Evolutionary conservation across 2,329 filamentous ascomycete genomes (phyloP).

Genomic region (Septoria petroselini): DNA sequence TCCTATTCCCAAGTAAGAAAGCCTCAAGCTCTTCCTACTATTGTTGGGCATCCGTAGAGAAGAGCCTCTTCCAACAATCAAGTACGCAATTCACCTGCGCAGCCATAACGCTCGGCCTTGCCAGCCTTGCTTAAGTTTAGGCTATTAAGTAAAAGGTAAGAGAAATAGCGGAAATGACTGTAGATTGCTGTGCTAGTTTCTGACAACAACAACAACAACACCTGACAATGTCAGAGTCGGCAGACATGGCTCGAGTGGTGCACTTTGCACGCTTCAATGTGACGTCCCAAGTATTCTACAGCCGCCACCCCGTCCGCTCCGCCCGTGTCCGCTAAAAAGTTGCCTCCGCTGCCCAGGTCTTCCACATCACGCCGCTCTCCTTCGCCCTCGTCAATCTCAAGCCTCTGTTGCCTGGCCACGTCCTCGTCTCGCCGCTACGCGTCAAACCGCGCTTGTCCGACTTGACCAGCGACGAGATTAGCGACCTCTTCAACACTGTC

Average conservation of each 20-base stretch:
- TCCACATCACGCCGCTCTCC: constrained; percentile 72
- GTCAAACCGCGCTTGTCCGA: constrained; percentile 68
- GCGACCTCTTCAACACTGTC: constrained; percentile 82
- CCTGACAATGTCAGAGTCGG: neutral
- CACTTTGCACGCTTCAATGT: constrained; percentile 47
- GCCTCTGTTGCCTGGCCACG: constrained; percentile 86
- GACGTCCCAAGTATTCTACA: constrained; percentile 45
- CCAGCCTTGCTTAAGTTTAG: no score
- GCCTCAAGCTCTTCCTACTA: no score
- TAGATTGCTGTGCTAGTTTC: no score
- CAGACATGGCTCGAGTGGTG: constrained; percentile 33
- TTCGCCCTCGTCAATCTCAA: constrained; percentile 95
- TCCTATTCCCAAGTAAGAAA: no score
- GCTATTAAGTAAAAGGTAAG: no score
- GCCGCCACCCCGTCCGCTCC: neutral
- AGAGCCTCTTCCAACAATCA: no score
- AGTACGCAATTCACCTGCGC: no score
- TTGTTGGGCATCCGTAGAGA: no score
- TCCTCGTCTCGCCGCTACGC: constrained; percentile 77
- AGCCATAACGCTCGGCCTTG: no score
- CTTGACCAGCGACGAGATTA: constrained; percentile 67
- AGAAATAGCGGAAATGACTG: no score
- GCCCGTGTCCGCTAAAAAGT: no score
- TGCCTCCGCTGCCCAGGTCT: constrained; percentile 66
- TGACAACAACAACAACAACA: neutral